Evolutionary conservation across 2,329 filamentous ascomycete species (phyloP).

Genomic region (Neonectria coccinea): DNA sequence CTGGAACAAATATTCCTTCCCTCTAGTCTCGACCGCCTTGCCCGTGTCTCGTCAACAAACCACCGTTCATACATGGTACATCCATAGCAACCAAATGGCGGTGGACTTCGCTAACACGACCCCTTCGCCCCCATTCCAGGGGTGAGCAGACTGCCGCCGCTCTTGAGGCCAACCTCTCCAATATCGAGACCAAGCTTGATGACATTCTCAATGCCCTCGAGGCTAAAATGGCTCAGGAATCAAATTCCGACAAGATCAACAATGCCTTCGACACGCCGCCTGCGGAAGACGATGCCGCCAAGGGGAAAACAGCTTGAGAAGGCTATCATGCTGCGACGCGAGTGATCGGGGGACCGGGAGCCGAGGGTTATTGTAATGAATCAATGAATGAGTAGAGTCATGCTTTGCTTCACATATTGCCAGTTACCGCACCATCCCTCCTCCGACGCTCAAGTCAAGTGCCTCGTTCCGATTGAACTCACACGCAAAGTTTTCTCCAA

Average conservation of each 20-base stretch:
- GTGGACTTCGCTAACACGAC: conserved; percentile 34
- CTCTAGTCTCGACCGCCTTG: conserved; percentile 12
- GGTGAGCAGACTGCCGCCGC: conserved; percentile 66
- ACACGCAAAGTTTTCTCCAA: background rate
- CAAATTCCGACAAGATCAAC: conserved; percentile 10
- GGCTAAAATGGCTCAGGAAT: conserved; percentile 27
- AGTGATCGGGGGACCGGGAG: no score
- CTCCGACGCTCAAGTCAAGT: background rate
- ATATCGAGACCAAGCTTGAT: conserved; percentile 67
- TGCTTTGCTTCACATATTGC: background rate
- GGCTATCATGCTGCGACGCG: background rate
- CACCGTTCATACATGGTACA: background rate
- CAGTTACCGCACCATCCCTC: background rate
- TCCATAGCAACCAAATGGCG: conserved; percentile 12
- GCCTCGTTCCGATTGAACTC: background rate
- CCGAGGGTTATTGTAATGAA: background rate
- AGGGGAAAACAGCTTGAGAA: conserved; percentile 15
- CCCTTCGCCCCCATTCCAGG: conserved; percentile 47
- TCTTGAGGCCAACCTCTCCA: conserved; percentile 65
- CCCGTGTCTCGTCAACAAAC: background rate
- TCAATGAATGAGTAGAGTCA: background rate
- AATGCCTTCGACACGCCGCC: background rate
- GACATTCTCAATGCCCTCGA: conserved; percentile 64
- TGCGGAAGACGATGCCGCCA: conserved; percentile 14
- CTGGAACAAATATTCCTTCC: conserved; percentile 1